Evolutionary conservation across 306 rosid genomes (phyloP).

Genomic region (Lotus japonicus): DNA sequence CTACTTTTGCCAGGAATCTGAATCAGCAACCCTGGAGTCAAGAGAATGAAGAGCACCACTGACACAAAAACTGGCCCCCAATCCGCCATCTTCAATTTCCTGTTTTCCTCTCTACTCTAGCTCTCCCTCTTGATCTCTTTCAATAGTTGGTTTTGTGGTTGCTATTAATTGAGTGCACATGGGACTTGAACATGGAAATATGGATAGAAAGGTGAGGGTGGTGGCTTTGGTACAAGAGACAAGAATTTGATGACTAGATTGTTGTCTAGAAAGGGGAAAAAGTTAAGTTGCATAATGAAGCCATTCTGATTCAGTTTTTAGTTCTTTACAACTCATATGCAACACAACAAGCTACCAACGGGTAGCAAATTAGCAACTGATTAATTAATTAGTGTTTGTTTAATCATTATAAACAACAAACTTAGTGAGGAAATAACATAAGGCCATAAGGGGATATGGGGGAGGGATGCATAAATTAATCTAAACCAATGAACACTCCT

Average conservation of each 20-base stretch:
- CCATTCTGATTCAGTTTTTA: constrained; percentile 5
- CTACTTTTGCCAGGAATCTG: constrained; percentile 68
- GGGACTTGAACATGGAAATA: neutral
- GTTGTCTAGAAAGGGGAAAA: neutral
- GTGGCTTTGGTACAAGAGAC: constrained; percentile 12
- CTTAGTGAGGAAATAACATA: too few relatives aligned
- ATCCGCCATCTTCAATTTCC: constrained; percentile 50
- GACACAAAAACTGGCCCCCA: constrained; percentile 97
- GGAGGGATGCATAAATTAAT: too few relatives aligned
- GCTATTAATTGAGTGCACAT: neutral
- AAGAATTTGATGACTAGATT: constrained; percentile 14
- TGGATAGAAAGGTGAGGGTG: neutral
- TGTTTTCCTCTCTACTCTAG: neutral
- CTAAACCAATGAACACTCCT: too few relatives aligned
- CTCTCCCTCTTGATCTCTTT: neutral
- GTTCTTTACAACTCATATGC: constrained; percentile 14
- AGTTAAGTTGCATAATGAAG: neutral
- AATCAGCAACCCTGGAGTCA: constrained; percentile 74
- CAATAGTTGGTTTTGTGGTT: neutral
- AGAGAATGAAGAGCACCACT: constrained; percentile 69
- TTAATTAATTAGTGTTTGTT: too few relatives aligned
- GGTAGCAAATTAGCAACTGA: too few relatives aligned
- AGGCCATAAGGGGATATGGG: too few relatives aligned
- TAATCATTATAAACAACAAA: too few relatives aligned
- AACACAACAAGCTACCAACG: neutral